A percentile compares a stretch with the other conserved stretches of the same genome.
phyloP scores from a whole-genome alignment of 2,329 filamentous ascomycete genomes.

The Aspergillus phoenicis region DNA sequence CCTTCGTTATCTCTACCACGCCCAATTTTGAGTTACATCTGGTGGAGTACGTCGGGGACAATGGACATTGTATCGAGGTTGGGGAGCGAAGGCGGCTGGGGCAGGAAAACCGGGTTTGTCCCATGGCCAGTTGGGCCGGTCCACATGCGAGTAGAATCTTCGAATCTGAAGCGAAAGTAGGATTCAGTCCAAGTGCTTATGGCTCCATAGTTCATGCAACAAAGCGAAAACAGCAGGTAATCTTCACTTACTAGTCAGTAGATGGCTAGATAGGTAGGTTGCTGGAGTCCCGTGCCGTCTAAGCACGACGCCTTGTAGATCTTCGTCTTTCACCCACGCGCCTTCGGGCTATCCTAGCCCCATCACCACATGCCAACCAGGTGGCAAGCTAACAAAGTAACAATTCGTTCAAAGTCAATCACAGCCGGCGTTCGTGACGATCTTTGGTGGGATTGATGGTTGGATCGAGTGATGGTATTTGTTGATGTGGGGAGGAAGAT shows the following conservation, averaged over 20 bases:
- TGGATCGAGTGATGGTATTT: slow-evolving; percentile 1
- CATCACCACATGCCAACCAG: slow-evolving; percentile 8
- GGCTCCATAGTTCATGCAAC: slow-evolving; percentile 8
- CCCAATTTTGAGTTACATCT: background rate
- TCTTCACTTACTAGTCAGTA: background rate
- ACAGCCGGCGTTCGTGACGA: slow-evolving; percentile 1
- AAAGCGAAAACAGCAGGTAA: background rate
- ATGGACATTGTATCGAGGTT: background rate
- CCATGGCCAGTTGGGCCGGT: slow-evolving; percentile 1
- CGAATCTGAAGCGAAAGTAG: slow-evolving; percentile 2
- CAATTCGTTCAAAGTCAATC: background rate
- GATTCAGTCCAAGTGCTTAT: background rate
- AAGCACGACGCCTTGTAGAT: background rate
- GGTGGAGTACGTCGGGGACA: slow-evolving; percentile 18
- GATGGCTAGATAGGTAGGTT: background rate
- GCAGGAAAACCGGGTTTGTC: background rate
- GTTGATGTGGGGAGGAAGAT: slow-evolving; percentile 7
- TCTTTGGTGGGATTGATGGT: slow-evolving; percentile 1
- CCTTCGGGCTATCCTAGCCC: background rate
- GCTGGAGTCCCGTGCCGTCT: background rate
- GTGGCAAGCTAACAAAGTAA: background rate
- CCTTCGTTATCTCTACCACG: background rate
- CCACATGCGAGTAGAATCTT: background rate
- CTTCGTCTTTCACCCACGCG: background rate
- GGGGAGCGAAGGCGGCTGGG: background rate